phyloP scores from a whole-genome alignment of 495 filamentous ascomycete species.

The Podospora appendiculata region DNA sequence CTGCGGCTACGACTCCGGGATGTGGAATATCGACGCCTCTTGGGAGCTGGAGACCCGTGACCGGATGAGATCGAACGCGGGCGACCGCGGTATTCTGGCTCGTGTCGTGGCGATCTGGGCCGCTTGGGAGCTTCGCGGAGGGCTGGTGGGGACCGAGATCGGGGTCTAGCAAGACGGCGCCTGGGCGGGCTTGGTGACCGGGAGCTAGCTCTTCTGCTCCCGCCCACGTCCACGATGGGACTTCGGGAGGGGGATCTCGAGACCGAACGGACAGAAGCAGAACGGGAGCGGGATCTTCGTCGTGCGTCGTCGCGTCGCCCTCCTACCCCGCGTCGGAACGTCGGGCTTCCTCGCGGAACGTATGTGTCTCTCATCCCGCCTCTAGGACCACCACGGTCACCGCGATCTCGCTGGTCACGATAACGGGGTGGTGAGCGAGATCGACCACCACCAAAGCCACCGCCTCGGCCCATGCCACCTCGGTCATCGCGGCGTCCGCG shows the following conservation, averaged over 20 bases:
- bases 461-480: constrained; percentile 36
- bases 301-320: constrained; percentile 20
- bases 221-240: constrained; percentile 10
- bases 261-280: constrained; percentile 16
- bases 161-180: constrained; percentile 21
- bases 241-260: constrained; percentile 30
- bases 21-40: constrained; percentile 24
- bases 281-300: constrained; percentile 24
- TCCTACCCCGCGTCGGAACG: constrained; percentile 16
- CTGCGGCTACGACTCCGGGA: constrained; percentile 37
- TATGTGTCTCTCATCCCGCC: constrained; percentile 22
- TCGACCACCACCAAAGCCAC: constrained; percentile 29
- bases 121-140: constrained; percentile 30
- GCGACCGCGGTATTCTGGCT: constrained; percentile 13
- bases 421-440: constrained; percentile 58
- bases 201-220: constrained; percentile 22
- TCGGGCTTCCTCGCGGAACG: constrained; percentile 18
- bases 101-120: constrained; percentile 29
- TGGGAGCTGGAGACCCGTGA: constrained; percentile 17
- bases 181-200: constrained; percentile 31
- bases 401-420: constrained; percentile 23
- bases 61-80: constrained; percentile 24
- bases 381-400: constrained; percentile 9
- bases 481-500: constrained; percentile 41
- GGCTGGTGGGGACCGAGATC: constrained; percentile 36